phyloP scores from a whole-genome alignment of 179 eudicot species.

The Beta corolliflora region DNA sequence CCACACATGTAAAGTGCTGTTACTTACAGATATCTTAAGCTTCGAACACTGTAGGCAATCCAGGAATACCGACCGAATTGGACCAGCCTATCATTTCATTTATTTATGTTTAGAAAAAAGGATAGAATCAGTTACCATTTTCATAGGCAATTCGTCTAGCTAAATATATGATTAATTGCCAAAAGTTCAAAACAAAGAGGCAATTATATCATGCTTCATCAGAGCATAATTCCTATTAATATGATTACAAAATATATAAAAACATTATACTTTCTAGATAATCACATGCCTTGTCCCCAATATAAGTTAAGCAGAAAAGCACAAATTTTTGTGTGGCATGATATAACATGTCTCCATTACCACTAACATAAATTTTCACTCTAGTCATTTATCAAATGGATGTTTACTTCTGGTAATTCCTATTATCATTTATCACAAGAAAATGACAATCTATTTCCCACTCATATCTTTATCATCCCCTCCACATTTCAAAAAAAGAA shows the following conservation, averaged over 20 bases:
- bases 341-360: slow-evolving; percentile 35
- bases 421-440: slow-evolving; percentile 6
- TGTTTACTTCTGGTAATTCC: not conserved
- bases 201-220: not conserved
- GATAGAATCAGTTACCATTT: not conserved
- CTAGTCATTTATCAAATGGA: not conserved
- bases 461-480: slow-evolving; percentile 8
- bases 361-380: slow-evolving; percentile 17
- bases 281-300: slow-evolving; percentile 35
- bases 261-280: slow-evolving; percentile 21
- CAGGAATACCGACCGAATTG: not conserved
- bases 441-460: slow-evolving; percentile 11
- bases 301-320: slow-evolving; percentile 32
- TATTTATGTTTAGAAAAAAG: not conserved
- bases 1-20: not conserved
- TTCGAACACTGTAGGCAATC: not conserved
- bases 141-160: not conserved
- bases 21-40: not conserved
- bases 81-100: not conserved
- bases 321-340: slow-evolving; percentile 23
- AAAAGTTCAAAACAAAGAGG: not conserved
- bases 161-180: slow-evolving; percentile 2
- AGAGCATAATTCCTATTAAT: slow-evolving; percentile 27
- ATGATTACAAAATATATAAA: slow-evolving; percentile 28
- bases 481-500: not conserved